Percentiles rank a stretch among this genome's conserved stretches.
Conservation (phyloP, 177 flowering plant species). For the Vitis hybrid region DNA sequence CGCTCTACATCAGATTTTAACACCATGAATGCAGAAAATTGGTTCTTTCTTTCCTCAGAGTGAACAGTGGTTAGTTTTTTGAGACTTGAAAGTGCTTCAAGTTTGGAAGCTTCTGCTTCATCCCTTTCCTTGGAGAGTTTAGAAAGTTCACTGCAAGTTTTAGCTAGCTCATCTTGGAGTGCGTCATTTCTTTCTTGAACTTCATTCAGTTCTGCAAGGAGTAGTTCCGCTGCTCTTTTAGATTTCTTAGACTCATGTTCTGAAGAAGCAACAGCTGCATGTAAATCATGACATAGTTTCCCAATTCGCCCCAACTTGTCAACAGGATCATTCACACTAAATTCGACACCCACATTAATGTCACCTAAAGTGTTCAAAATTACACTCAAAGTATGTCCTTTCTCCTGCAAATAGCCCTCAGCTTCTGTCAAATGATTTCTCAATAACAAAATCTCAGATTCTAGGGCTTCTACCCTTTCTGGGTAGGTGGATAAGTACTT, state of each 20-base stretch:
- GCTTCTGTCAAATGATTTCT: slow-evolving; percentile 52
- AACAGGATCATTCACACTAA: slow-evolving; percentile 44
- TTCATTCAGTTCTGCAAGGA: slow-evolving; percentile 87
- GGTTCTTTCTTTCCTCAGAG: slow-evolving; percentile 45
- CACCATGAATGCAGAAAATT: slow-evolving; percentile 33
- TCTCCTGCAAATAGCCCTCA: slow-evolving; percentile 51
- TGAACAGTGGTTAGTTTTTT: slow-evolving; percentile 34
- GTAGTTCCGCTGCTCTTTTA: slow-evolving; percentile 82
- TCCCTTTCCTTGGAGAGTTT: slow-evolving; percentile 56
- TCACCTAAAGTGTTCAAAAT: slow-evolving; percentile 40
- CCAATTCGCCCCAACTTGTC: slow-evolving; percentile 50
- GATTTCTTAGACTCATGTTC: slow-evolving; percentile 79
- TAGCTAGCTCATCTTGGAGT: slow-evolving; percentile 79
- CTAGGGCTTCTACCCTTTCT: slow-evolving; percentile 45
- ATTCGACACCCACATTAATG: slow-evolving; percentile 43
- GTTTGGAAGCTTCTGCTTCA: slow-evolving; percentile 53
- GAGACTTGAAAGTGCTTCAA: slow-evolving; percentile 58
- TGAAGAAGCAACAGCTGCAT: slow-evolving; percentile 35
- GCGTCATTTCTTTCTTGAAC: slow-evolving; percentile 89
- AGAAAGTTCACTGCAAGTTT: slow-evolving; percentile 36
- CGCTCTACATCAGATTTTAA: slow-evolving; percentile 43
- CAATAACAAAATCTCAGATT: slow-evolving; percentile 50
- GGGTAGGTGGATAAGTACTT: slow-evolving; percentile 44
- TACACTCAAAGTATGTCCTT: slow-evolving; percentile 38
- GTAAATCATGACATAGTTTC: slow-evolving; percentile 47